A percentile compares a stretch with the other conserved stretches of the same genome.
These are phyloP conservation scores for Akanthomyces uredinophilus DNA, from an alignment of 2,329 filamentous ascomycete species.

Conservation along the genomic window DNA sequence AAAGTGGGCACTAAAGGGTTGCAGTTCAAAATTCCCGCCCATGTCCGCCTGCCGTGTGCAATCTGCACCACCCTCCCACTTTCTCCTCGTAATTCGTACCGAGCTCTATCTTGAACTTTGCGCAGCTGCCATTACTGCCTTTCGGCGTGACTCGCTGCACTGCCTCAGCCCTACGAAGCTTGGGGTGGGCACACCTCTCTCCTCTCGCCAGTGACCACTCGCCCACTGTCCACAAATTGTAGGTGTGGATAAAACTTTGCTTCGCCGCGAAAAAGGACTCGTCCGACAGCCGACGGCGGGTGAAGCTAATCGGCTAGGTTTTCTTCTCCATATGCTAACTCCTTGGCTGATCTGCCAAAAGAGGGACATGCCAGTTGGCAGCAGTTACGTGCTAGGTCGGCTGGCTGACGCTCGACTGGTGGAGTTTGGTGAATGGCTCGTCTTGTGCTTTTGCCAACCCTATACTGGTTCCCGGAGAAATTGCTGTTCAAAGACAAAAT, in stretches of 20 bases:
- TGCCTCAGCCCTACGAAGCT: conserved; percentile 11
- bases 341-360: background rate
- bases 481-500: background rate
- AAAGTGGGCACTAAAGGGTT: background rate
- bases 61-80: background rate
- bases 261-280: background rate
- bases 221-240: background rate
- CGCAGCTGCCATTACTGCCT: background rate
- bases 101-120: background rate
- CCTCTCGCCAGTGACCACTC: background rate
- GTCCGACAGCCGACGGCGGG: conserved; percentile 3
- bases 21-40: background rate
- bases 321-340: background rate
- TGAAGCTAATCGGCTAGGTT: conserved; percentile 6
- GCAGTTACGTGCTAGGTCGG: background rate
- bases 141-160: background rate
- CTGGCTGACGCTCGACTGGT: background rate
- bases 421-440: background rate
- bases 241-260: background rate
- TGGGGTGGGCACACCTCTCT: background rate
- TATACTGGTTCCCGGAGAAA: background rate
- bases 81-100: conserved; percentile 1
- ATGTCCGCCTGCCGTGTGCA: background rate
- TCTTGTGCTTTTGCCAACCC: background rate
- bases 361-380: background rate